These are phyloP conservation scores for Monosporascus sp. DNA, from an alignment of 2,329 filamentous ascomycete species.

Conservation along the genomic window DNA sequence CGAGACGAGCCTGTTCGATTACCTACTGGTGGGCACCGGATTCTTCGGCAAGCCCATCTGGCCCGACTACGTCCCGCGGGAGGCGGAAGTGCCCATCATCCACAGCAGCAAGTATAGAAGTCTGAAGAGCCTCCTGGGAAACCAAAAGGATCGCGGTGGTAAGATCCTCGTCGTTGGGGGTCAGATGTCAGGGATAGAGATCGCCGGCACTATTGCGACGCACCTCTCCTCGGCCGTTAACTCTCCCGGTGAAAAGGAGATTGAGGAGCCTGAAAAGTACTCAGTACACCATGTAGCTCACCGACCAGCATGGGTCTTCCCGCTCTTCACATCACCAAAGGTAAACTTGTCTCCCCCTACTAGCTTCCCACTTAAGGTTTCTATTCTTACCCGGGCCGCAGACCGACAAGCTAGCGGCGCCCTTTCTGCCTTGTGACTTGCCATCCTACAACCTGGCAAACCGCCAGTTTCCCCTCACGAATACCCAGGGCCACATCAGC, in stretches of 20 bases:
- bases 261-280: conserved; percentile 43
- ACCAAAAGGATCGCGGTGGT: conserved; percentile 33
- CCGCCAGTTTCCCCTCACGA: conserved; percentile 53
- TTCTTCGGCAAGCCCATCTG: conserved; percentile 64
- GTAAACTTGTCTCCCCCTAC: conserved; percentile 25
- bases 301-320: conserved; percentile 67
- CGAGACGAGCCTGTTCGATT: conserved; percentile 56
- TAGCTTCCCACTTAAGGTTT: conserved; percentile 28
- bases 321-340: conserved; percentile 49
- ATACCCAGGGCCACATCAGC: conserved; percentile 60
- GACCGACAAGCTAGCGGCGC: conserved; percentile 43
- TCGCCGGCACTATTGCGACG: conserved; percentile 65
- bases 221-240: conserved; percentile 62
- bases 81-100: conserved; percentile 44
- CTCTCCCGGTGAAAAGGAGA: conserved; percentile 38
- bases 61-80: conserved; percentile 37
- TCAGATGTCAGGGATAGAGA: conserved; percentile 78
- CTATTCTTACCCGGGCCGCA: conserved; percentile 26
- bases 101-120: conserved; percentile 66
- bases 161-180: conserved; percentile 73
- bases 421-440: conserved; percentile 70
- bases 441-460: conserved; percentile 64
- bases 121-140: conserved; percentile 42
- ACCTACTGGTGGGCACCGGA: conserved; percentile 67
- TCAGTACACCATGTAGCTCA: conserved; percentile 65